Conservation (phyloP, 1,284 basidiomycete species). For the Thecaphora frezii region DNA sequence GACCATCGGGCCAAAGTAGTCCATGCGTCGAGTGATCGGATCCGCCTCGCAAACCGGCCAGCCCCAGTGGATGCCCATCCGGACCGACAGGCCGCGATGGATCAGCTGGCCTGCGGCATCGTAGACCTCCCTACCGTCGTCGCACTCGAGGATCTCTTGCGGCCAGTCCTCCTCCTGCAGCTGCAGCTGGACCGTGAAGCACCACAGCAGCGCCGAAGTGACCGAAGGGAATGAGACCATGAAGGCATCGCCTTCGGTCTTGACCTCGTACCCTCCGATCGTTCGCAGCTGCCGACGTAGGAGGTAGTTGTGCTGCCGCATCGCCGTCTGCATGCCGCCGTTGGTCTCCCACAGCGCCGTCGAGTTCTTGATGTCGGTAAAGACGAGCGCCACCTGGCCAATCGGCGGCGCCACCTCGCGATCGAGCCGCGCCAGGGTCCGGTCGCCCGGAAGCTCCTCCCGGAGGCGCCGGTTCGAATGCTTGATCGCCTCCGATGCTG, state of each 20-base stretch:
- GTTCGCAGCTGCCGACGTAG: conserved; percentile 82
- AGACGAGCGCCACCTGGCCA: conserved; percentile 89
- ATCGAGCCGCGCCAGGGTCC: conserved; percentile 67
- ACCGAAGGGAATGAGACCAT: conserved; percentile 95
- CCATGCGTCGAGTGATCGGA: conserved; percentile 93
- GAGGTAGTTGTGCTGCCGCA: conserved; percentile 85
- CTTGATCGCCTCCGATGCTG: conserved; percentile 53
- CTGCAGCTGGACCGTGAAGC: conserved; percentile 81
- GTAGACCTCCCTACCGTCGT: conserved; percentile 81
- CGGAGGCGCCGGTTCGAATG: conserved; percentile 42
- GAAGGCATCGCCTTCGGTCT: conserved; percentile 98
- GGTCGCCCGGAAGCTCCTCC: conserved; percentile 50
- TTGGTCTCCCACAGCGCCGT: conserved; percentile 97
- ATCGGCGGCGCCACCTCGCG: conserved; percentile 83
- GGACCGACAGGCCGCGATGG: conserved; percentile 85
- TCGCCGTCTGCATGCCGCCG: conserved; percentile 91
- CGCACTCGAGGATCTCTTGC: conserved; percentile 85
- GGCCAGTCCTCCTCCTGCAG: conserved; percentile 90
- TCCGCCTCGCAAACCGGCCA: conserved; percentile 87
- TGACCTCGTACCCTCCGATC: conserved; percentile 97
- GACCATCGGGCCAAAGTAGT: conserved; percentile 63
- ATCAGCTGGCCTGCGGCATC: conserved; percentile 74
- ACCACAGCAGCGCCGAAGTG: conserved; percentile 86
- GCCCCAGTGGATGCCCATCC: conserved; percentile 98
- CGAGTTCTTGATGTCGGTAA: conserved; percentile 97